Evolutionary conservation across 2,329 filamentous ascomycete genomes (phyloP).

Genomic region (Mycosphaerella sp.): DNA sequence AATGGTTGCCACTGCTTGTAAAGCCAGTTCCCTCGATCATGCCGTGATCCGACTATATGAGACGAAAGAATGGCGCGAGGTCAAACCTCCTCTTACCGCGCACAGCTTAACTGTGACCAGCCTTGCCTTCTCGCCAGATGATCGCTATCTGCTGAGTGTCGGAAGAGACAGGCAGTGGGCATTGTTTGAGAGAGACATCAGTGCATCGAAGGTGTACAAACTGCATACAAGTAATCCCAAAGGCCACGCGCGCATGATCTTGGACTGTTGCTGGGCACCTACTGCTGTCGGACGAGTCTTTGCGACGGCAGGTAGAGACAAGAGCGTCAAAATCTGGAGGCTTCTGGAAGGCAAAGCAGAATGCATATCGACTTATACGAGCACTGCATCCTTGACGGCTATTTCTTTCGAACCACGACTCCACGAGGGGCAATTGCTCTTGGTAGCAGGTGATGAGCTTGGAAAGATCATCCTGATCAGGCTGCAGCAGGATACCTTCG

Average conservation of each 20-base stretch:
- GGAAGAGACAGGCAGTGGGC: conserved; percentile 90
- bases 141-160: conserved; percentile 73
- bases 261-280: conserved; percentile 79
- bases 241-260: conserved; percentile 86
- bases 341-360: conserved; percentile 24
- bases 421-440: not conserved
- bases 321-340: conserved; percentile 61
- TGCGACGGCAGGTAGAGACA: conserved; percentile 86
- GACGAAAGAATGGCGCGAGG: conserved; percentile 78
- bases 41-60: conserved; percentile 91
- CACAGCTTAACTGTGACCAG: conserved; percentile 83
- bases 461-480: conserved; percentile 23
- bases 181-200: conserved; percentile 57
- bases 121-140: conserved; percentile 71
- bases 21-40: conserved; percentile 86
- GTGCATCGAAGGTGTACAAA: conserved; percentile 45
- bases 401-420: conserved; percentile 26
- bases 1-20: conserved; percentile 85
- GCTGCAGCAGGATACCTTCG: conserved; percentile 11
- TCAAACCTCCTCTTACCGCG: conserved; percentile 73
- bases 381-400: conserved; percentile 31
- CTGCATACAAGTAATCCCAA: conserved; percentile 65
- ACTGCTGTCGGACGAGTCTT: conserved; percentile 49
- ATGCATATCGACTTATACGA: conserved; percentile 25
- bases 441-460: conserved; percentile 30